A percentile compares a stretch with the other conserved stretches of the same genome.
phyloP scores from a whole-genome alignment of 2,329 filamentous ascomycete species.

The Xylariaceae sp. region DNA sequence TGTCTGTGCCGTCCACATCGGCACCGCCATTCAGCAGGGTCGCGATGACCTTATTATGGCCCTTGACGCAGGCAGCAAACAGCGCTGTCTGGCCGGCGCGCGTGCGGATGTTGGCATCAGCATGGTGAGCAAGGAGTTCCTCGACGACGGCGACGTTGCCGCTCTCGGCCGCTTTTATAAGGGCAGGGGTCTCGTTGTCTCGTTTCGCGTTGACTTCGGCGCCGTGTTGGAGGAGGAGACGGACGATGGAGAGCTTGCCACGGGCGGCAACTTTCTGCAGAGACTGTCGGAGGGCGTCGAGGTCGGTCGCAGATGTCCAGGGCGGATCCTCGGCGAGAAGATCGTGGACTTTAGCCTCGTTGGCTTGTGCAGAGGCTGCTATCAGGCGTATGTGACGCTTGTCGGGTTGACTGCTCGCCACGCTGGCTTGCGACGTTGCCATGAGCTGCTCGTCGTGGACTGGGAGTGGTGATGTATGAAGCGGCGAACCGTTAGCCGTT shows the following conservation, averaged over 20 bases:
- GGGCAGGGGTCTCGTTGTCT: conserved; percentile 34
- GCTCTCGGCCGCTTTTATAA: conserved; percentile 37
- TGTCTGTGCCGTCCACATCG: conserved; percentile 32
- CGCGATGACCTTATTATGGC: conserved; percentile 32
- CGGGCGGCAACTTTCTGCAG: conserved; percentile 37
- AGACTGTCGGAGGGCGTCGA: conserved; percentile 35
- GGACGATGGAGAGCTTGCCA: conserved; percentile 33
- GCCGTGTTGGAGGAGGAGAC: conserved; percentile 36
- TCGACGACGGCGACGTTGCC: conserved; percentile 33
- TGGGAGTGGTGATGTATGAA: no score
- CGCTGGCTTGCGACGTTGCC: conserved; percentile 30
- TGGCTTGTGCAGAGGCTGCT: conserved; percentile 35
- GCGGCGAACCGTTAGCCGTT: no score
- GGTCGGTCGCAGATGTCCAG: conserved; percentile 33
- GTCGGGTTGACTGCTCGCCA: conserved; percentile 37
- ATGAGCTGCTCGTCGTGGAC: conserved; percentile 16
- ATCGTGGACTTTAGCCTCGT: conserved; percentile 35
- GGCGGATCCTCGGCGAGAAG: conserved; percentile 33
- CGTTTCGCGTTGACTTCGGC: conserved; percentile 34
- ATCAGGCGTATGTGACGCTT: conserved; percentile 35
- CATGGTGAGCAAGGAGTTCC: conserved; percentile 32
- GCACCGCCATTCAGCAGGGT: conserved; percentile 32
- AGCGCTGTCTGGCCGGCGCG: conserved; percentile 35
- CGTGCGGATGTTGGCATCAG: conserved; percentile 33
- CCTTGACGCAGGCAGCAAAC: conserved; percentile 33